phyloP scores from a whole-genome alignment of 208 protist genomes.

The Vickermania ingenoplastis region DNA sequence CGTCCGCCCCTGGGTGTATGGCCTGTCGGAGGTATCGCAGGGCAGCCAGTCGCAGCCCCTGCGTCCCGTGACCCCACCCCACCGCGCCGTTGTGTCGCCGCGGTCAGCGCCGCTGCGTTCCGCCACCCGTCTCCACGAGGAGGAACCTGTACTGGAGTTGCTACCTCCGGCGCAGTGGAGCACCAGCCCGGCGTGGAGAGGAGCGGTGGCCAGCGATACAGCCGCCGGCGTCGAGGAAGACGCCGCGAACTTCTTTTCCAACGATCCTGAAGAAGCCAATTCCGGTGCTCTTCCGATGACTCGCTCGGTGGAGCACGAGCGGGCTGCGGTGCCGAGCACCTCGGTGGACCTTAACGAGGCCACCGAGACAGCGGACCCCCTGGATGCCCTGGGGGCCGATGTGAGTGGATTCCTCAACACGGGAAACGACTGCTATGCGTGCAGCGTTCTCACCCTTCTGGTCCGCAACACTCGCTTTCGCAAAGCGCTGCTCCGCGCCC shows the following conservation, averaged over 20 bases:
- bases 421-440: constrained; percentile 79
- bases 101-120: too few species aligned
- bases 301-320: too few species aligned
- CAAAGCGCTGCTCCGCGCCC: constrained; percentile 17
- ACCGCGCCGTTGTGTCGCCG: neutral
- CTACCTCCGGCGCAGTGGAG: too few species aligned
- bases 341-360: neutral
- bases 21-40: too few species aligned
- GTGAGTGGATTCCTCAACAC: constrained; percentile 68
- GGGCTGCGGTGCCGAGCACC: too few species aligned
- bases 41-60: neutral
- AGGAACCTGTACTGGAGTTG: too few species aligned
- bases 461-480: constrained; percentile 53
- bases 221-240: neutral
- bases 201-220: neutral
- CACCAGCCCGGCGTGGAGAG: neutral
- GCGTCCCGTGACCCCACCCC: neutral
- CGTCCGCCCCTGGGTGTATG: too few species aligned
- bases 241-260: neutral
- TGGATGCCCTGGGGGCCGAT: constrained; percentile 12
- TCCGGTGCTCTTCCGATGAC: too few species aligned
- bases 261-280: neutral
- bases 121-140: too few species aligned
- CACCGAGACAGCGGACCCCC: neutral
- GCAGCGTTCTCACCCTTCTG: constrained; percentile 67